Evolutionary conservation across 345 rosid species (phyloP).

Genomic region (Kandelia obovata): DNA sequence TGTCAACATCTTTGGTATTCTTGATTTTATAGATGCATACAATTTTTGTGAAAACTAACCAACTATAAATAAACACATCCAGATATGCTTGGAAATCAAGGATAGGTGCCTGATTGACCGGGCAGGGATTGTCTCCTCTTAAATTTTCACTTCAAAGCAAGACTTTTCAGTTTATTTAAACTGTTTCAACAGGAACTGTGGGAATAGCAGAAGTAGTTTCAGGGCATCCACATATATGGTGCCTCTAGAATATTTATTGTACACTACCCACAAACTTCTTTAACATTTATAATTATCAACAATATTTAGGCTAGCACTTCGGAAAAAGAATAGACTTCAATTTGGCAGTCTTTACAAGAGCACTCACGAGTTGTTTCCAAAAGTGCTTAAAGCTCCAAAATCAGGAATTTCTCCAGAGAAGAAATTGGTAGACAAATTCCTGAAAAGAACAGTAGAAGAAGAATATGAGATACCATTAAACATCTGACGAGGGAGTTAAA

Average conservation of each 20-base stretch:
- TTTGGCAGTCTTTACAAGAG: neutral
- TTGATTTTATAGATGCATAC: no score
- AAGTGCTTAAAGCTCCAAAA: conserved; percentile 72
- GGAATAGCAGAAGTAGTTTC: no score
- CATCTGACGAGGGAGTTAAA: neutral
- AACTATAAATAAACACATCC: no score
- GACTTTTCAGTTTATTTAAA: neutral
- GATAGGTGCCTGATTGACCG: no score
- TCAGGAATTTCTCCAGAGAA: conserved; percentile 96
- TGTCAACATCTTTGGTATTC: neutral
- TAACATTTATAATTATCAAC: no score
- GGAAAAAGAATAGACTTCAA: neutral
- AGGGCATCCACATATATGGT: no score
- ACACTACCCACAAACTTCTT: no score
- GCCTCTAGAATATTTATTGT: no score
- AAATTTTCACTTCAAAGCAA: neutral
- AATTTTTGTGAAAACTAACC: no score
- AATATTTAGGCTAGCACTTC: neutral
- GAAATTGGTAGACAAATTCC: conserved; percentile 86
- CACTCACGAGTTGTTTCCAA: conserved; percentile 74
- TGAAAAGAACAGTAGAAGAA: conserved; percentile 25
- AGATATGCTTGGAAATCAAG: no score
- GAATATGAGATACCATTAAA: conserved; percentile 3
- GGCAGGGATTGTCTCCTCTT: neutral
- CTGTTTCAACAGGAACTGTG: neutral